These are phyloP conservation scores for Ciborinia camelliae DNA, from an alignment of 2,329 filamentous ascomycete species.

Conservation along the genomic window DNA sequence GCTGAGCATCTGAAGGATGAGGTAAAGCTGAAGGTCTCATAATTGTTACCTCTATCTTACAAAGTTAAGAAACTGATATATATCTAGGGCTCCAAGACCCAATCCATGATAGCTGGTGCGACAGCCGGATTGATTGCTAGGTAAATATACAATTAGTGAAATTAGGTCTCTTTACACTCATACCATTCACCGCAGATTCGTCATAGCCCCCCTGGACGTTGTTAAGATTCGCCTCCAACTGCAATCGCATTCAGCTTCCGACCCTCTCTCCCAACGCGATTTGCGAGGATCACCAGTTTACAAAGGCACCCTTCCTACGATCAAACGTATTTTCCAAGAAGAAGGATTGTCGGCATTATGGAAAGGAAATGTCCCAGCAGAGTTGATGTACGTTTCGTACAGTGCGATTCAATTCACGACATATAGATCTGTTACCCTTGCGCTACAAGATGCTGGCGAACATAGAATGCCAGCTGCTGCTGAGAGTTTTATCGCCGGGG, in stretches of 20 bases:
- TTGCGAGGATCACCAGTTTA: constrained; percentile 53
- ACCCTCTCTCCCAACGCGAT: constrained; percentile 58
- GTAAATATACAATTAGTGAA: constrained; percentile 42
- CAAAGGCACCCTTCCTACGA: constrained; percentile 72
- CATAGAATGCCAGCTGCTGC: constrained; percentile 58
- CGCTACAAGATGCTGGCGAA: constrained; percentile 48
- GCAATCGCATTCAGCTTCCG: constrained; percentile 74
- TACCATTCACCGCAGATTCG: constrained; percentile 59
- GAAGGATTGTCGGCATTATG: constrained; percentile 87
- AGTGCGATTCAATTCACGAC: constrained; percentile 84
- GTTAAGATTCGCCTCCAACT: constrained; percentile 97
- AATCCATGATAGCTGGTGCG: constrained; percentile 64
- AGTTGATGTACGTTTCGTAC: constrained; percentile 91
- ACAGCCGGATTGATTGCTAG: constrained; percentile 84
- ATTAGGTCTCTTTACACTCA: not conserved
- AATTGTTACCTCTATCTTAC: not conserved
- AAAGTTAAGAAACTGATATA: constrained; percentile 7
- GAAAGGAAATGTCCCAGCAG: constrained; percentile 97
- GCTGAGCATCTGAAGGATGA: constrained; percentile 40
- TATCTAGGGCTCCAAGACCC: constrained; percentile 58
- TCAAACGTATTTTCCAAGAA: constrained; percentile 70
- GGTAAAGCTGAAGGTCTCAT: constrained; percentile 20
- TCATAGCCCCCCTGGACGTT: constrained; percentile 92
- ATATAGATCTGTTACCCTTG: constrained; percentile 72
- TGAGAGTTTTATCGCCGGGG: constrained; percentile 81